These are phyloP conservation scores for Neofusicoccum laricinum DNA, from an alignment of 2,329 filamentous ascomycete genomes.

Conservation along the genomic window DNA sequence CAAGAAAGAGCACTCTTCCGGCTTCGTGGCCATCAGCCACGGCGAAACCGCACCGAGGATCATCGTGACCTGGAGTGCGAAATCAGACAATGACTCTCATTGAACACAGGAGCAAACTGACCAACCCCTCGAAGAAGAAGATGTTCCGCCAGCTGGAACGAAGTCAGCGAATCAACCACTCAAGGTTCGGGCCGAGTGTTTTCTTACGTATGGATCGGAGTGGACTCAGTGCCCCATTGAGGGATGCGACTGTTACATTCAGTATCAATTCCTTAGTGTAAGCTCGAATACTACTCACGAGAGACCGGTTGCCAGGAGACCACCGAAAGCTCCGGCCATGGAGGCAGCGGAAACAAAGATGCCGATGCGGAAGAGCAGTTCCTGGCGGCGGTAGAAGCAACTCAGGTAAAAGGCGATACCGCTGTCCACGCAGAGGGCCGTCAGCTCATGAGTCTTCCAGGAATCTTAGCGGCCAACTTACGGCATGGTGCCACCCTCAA, in stretches of 20 bases:
- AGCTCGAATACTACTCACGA: slow-evolving; percentile 29
- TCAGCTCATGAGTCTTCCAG: not conserved
- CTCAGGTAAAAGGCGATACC: slow-evolving; percentile 57
- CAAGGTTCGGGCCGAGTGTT: slow-evolving; percentile 17
- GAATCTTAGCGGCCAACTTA: slow-evolving; percentile 21
- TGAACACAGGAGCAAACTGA: slow-evolving; percentile 41
- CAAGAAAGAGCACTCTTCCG: slow-evolving; percentile 50
- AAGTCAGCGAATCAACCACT: slow-evolving; percentile 22
- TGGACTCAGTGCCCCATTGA: slow-evolving; percentile 46
- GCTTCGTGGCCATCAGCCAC: slow-evolving; percentile 52
- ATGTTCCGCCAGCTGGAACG: slow-evolving; percentile 54
- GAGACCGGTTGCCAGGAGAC: slow-evolving; percentile 54
- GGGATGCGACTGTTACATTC: slow-evolving; percentile 43
- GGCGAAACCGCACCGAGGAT: slow-evolving; percentile 46
- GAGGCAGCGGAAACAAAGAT: slow-evolving; percentile 56
- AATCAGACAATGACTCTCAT: not conserved
- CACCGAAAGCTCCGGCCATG: slow-evolving; percentile 58
- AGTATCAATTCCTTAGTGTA: not conserved
- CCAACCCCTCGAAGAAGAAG: slow-evolving; percentile 61
- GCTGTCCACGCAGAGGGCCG: slow-evolving; percentile 17
- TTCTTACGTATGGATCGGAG: slow-evolving; percentile 44
- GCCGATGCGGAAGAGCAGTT: slow-evolving; percentile 55
- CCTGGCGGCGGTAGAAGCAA: slow-evolving; percentile 56
- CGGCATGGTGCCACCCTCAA: slow-evolving; percentile 59
- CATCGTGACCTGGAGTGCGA: not conserved